Evolutionary conservation across 2,329 filamentous ascomycete species (phyloP), one percentile per base, ranked within the genome.

Genomic region (Xylariaceae sp.): DNA sequence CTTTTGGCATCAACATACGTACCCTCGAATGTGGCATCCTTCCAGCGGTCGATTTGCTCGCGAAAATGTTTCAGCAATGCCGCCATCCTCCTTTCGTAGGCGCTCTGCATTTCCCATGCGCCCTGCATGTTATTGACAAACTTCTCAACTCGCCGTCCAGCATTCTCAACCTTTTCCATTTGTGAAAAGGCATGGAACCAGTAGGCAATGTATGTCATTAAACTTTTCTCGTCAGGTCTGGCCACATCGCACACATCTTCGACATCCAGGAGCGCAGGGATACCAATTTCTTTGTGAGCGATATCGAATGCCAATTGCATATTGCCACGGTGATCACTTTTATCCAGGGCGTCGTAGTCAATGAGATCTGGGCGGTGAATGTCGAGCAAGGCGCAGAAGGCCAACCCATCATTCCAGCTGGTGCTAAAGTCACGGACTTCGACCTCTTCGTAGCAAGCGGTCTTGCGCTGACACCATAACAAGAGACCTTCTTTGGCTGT

Each of bases 111-210:
- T 71, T 96, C 92, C 94, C 94, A 99, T 9, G 94, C 92, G 18
- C 94, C 94, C 66, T 96, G 90, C 94, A 99, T 97, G 68, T 94
- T 97, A 66, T 89, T 90, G 61, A 99, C 89, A 64, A 99, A 99
- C 71, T 99, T 99, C 74, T 99, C 94, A 5, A 99, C 94, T 59
- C 94, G 83, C 53, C 94, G 83, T 5, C 94, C 94, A 4, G 94
- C 94, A 66, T 99, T 99, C 71, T 99, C 94, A 9, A 99, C 94
- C 67, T 92, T 88, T 73, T 99, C 94, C 85, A 99, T 95, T 65
- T 97, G 92, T 30, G 92, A 97, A 68, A 99, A 99, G 61, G 94
- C 94, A 67, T 99, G 94, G 79, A 99, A 99, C 94, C 94, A 99
- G 75, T 99, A 99, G 57, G 94, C 94, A 62, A 99, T 99, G 70